Evolutionary conservation across 2,329 filamentous ascomycete species (phyloP).

Genomic region (Clarireedia homoeocarpa): DNA sequence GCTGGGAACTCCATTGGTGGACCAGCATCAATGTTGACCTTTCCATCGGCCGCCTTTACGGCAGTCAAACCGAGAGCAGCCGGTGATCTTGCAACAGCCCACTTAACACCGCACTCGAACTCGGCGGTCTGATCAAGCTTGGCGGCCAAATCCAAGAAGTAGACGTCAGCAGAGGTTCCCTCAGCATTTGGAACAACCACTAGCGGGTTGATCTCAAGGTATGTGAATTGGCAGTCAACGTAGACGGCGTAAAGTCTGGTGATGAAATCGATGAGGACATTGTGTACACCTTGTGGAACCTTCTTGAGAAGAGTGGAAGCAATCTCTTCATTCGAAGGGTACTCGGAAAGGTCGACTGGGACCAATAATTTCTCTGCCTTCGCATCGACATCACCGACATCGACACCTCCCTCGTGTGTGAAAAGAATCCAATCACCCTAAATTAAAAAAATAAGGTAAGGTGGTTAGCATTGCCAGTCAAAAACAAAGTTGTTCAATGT

Average conservation of each 20-base stretch:
- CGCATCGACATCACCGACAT: conserved; percentile 96
- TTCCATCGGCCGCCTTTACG: conserved; percentile 54
- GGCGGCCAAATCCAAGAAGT: conserved; percentile 97
- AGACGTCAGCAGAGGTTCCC: conserved; percentile 84
- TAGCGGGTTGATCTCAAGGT: conserved; percentile 99
- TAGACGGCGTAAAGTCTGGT: conserved; percentile 96
- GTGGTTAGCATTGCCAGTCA: conserved; percentile 20
- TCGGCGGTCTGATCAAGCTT: conserved; percentile 99
- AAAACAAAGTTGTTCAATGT: not conserved
- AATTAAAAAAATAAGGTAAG: not conserved
- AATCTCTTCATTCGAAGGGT: conserved; percentile 93
- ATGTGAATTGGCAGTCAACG: conserved; percentile 99
- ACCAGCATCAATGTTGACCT: conserved; percentile 90
- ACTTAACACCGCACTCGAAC: conserved; percentile 98
- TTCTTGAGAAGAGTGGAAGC: conserved; percentile 79
- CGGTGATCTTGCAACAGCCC: conserved; percentile 90
- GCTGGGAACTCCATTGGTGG: conserved; percentile 99
- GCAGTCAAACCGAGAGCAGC: conserved; percentile 77
- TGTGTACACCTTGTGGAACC: conserved; percentile 91
- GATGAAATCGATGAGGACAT: conserved; percentile 98
- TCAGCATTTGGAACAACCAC: conserved; percentile 94
- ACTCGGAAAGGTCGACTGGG: conserved; percentile 88
- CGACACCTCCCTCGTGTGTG: conserved; percentile 98
- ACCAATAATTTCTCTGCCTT: conserved; percentile 99
- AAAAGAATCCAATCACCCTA: conserved; percentile 99